Evolutionary conservation across 306 rosid genomes (phyloP), one percentile per base, ranked within the genome.

Genomic region (Gillenia trifoliata): DNA sequence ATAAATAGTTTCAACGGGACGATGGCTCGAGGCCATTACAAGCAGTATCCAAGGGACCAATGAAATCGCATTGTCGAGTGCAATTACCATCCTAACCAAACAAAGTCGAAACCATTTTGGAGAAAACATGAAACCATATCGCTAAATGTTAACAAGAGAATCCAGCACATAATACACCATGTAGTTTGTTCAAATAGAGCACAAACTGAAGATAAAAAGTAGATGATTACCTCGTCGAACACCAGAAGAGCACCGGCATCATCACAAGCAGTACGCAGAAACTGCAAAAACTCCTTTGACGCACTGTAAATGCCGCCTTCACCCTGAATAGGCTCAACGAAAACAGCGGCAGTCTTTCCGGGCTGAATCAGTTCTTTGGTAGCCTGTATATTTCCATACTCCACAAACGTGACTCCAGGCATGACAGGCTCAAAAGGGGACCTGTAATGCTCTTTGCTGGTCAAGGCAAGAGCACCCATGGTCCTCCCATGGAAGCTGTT

Each of bases 401-500:
- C 96, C 41, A 87, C 68, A 80, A 94, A 94, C 62, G 83, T 87
- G 70, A 94, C 96, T 67, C 97, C 98, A 3, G 98, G 97, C 98
- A 94, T 94, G 76, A 91, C 91, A 31, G 98, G 98, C 78, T 91
- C 96, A 78, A 91, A 94, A 26, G 95, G 97, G 36, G 93, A 45
- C 75, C 97, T 82, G 79, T 94, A 94, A 64, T 94, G 81, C 83
- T 82, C 90, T 84, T 94, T 94, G 84, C 98, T 94, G 47, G 98
- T 94, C 85, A 94, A 86, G 74, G 98, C 98, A 78, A 94, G 89
- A 61, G 98, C 84, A 17, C 98, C 98, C 86, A 94, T 52, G 71
- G 98, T 94, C 85, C 98, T 87, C 64, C 98, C 98, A 73, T 94
- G 98, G 79, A 94, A 94, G 83, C 89, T 61, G 73, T 90, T 94